A percentile compares a stretch with the other conserved stretches of the same genome.
Evolutionary conservation across 305 asterid species (phyloP).

Genomic region (Fraxinus ornus): DNA sequence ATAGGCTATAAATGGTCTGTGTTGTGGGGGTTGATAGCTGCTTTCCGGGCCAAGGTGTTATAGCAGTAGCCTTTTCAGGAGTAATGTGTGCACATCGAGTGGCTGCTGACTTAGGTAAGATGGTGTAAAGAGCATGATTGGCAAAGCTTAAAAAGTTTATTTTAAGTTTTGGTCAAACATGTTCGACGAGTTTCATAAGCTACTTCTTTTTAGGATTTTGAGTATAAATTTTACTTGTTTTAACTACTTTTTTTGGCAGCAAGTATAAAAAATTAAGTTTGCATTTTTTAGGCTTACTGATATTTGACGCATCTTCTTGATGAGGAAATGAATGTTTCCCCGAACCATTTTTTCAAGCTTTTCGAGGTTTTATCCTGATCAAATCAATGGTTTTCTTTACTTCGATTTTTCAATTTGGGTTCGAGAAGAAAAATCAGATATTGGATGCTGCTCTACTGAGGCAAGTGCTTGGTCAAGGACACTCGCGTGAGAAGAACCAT

Average conservation of each 20-base stretch:
- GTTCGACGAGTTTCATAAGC: not conserved
- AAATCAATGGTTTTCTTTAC: not conserved
- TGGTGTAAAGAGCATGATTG: not conserved
- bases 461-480: conserved; percentile 85
- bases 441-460: conserved; percentile 69
- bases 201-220: not conserved
- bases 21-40: conserved; percentile 95
- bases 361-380: not conserved
- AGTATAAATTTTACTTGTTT: not conserved
- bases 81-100: conserved; percentile 97
- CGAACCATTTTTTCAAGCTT: not conserved
- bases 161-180: not conserved
- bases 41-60: conserved; percentile 98
- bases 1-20: conserved; percentile 82
- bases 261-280: not conserved
- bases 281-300: not conserved
- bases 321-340: not conserved
- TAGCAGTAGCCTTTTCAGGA: conserved; percentile 97
- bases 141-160: not conserved
- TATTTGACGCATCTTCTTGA: not conserved
- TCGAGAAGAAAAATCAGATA: conserved; percentile 62
- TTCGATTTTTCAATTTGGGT: conserved; percentile 38
- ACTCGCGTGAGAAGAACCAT: conserved; percentile 50
- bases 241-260: not conserved
- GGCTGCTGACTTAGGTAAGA: conserved; percentile 90